Base-by-base conservation (phyloP, 352 stramenopile genomes). In the Pythium diclinum region DNA sequence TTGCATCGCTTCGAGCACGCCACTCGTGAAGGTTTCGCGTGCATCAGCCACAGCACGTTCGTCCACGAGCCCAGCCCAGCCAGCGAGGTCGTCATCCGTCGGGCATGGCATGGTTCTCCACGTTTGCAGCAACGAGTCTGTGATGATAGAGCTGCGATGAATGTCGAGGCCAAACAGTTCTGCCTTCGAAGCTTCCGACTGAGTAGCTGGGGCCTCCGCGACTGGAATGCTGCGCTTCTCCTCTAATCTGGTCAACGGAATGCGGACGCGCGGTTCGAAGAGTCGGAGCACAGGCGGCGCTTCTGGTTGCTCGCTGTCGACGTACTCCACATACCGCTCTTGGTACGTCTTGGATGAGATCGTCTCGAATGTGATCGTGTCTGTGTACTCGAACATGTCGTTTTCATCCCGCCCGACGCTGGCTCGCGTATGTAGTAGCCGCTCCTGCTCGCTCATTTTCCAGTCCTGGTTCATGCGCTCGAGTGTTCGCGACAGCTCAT, bases 391-490 rank as follows among this genome's bases (percentile, higher is more conserved):
- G 44, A 83, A 76, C 13, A 73, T n/a, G 36, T 83, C 75, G 14
- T 81, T 71, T 3, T 74, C 64, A 8, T 74, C 64, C 14, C 71
- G 71, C 17, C 44, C 68, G 23, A 71, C 59, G 25, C 63, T 72
- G 1, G 72, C 63, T 55, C 71, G 74, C 0, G 77, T 91, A 47
- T 72, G 55, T 7, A 66, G 13, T 33, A 85, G 54, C 2, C 78
- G 79, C 11, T 83, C 61, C 10, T 61, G 33, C 19, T 91, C 82
- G 4, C 66, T 74, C 9, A 74, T 52, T 21, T 67, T 71, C 82
- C 75, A 84, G 11, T 85, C 75, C 1, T 71, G 44, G 42, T 87
- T 87, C 73, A 89, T 87, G 16, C 63, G 68, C 25, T 83, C 65
- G n/a, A 89, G 64, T 32, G 72, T 74, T 10, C 40, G 49, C 2